phyloP scores from a whole-genome alignment of 371 early-diverging fungal species.

The Mortierella sp. region DNA sequence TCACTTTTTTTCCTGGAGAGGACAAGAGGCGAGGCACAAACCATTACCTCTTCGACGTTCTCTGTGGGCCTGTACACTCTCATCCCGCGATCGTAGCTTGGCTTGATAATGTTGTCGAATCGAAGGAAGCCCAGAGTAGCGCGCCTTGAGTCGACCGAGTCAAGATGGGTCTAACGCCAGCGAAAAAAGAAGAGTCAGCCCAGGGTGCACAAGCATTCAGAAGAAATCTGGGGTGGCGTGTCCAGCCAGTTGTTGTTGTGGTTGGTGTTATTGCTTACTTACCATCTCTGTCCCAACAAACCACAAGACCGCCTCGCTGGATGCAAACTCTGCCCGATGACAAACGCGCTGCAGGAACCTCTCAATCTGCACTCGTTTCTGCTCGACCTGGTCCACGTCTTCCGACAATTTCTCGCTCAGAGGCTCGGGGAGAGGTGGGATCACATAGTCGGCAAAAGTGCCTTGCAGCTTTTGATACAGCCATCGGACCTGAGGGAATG shows the following conservation, averaged over 20 bases:
- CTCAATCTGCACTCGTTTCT: constrained; percentile 68
- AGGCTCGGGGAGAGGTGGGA: constrained; percentile 72
- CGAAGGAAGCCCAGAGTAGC: constrained; percentile 63
- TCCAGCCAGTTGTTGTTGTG: background rate
- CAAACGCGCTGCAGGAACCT: constrained; percentile 66
- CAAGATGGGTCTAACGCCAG: constrained; percentile 46
- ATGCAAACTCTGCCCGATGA: constrained; percentile 59
- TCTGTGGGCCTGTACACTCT: constrained; percentile 68
- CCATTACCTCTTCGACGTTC: constrained; percentile 68
- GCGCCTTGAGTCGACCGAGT: constrained; percentile 57
- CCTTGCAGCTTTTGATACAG: constrained; percentile 63
- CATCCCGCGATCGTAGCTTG: constrained; percentile 66
- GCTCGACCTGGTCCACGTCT: constrained; percentile 74
- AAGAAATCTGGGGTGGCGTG: background rate
- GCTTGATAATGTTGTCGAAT: constrained; percentile 66
- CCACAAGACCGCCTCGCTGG: constrained; percentile 62
- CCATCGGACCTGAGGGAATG: constrained; percentile 74
- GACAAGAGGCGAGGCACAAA: background rate
- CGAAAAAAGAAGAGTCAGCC: background rate
- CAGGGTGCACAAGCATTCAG: background rate
- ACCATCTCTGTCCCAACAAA: constrained; percentile 76
- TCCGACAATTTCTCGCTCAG: constrained; percentile 63
- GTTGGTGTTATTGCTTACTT: constrained; percentile 13
- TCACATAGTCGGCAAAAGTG: constrained; percentile 60
- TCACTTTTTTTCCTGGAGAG: background rate